Evolutionary conservation across 2,329 filamentous ascomycete species (phyloP).

Genomic region (Ustulina deusta): DNA sequence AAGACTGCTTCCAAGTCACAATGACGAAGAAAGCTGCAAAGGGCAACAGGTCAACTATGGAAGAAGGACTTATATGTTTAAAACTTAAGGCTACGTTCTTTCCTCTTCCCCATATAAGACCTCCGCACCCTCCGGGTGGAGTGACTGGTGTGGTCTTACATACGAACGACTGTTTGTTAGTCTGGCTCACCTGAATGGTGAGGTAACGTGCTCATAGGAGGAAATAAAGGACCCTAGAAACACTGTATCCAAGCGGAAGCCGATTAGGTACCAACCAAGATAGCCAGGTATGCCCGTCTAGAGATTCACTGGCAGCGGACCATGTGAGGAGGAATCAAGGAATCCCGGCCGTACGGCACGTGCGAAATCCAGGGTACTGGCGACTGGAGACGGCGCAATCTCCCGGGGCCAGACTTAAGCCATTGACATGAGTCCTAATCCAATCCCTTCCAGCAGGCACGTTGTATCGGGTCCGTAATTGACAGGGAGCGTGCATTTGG

Average conservation of each 20-base stretch:
- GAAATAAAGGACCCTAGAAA: constrained; percentile 31
- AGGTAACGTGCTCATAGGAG: constrained; percentile 38
- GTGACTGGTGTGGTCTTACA: constrained; percentile 16
- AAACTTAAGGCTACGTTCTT: constrained; percentile 1
- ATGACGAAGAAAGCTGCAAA: constrained; percentile 17
- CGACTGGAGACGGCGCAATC: constrained; percentile 26
- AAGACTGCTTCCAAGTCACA: constrained; percentile 25
- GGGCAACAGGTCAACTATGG: constrained; percentile 6
- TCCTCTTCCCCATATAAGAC: not conserved
- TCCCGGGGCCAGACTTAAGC: constrained; percentile 18
- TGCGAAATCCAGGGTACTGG: constrained; percentile 27
- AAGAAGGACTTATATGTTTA: constrained; percentile 37
- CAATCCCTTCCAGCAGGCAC: constrained; percentile 6
- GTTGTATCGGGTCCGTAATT: constrained; percentile 28
- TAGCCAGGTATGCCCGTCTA: constrained; percentile 16
- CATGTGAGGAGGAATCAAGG: constrained; percentile 31
- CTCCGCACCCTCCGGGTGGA: constrained; percentile 17
- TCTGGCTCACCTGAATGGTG: constrained; percentile 13
- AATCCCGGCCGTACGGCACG: constrained; percentile 25
- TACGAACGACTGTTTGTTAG: constrained; percentile 14
- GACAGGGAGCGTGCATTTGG: constrained; percentile 25
- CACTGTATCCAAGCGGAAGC: constrained; percentile 29
- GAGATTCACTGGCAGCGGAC: constrained; percentile 25
- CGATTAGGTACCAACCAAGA: constrained; percentile 19
- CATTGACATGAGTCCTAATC: constrained; percentile 9